These are phyloP conservation scores for Edaphochlamys debaryana DNA, from an alignment of 139 green algal species.

Conservation along the genomic window DNA sequence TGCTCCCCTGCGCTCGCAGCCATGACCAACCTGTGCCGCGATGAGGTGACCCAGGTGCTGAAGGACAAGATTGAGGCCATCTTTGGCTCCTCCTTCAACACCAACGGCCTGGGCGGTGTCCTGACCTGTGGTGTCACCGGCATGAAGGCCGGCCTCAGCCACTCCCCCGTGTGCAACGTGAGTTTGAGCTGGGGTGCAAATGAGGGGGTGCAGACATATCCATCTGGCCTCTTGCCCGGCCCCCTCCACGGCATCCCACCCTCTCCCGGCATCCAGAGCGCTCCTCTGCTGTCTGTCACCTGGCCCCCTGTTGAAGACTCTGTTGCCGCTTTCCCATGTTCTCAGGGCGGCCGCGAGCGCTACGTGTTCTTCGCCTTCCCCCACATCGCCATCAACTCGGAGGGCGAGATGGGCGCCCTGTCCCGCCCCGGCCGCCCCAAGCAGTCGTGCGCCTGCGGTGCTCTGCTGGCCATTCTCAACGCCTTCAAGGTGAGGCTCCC, in stretches of 20 bases:
- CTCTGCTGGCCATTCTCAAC: conserved; percentile 66
- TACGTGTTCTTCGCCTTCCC: conserved; percentile 95
- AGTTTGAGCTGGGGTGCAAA: too few relatives aligned
- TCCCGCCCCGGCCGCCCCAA: conserved; percentile 67
- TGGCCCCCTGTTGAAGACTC: too few relatives aligned
- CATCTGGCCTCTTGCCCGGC: too few relatives aligned
- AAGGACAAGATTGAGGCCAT: conserved; percentile 82
- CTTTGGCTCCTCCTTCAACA: conserved; percentile 85
- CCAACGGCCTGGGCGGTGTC: conserved; percentile 83
- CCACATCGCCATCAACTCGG: conserved; percentile 88
- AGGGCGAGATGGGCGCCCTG: conserved; percentile 78
- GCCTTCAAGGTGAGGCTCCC: conserved; percentile 50
- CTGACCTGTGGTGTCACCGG: conserved; percentile 83
- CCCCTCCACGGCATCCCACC: too few relatives aligned
- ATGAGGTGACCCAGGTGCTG: conserved; percentile 82
- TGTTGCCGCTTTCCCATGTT: too few relatives aligned
- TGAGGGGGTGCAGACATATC: too few relatives aligned
- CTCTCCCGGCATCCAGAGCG: too few relatives aligned
- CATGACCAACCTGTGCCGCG: conserved; percentile 89
- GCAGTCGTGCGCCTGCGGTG: conserved; percentile 83
- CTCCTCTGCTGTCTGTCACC: too few relatives aligned
- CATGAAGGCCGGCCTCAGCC: conserved; percentile 68
- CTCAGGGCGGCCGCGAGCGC: conserved; percentile 77
- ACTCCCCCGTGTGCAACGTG: conserved; percentile 56
- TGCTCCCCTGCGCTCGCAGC: conserved; percentile 45